A percentile compares a stretch with the other conserved stretches of the same genome.
These are phyloP conservation scores for Cladorrhinum sp. DNA, from an alignment of 2,329 filamentous ascomycete species.

Conservation along the genomic window DNA sequence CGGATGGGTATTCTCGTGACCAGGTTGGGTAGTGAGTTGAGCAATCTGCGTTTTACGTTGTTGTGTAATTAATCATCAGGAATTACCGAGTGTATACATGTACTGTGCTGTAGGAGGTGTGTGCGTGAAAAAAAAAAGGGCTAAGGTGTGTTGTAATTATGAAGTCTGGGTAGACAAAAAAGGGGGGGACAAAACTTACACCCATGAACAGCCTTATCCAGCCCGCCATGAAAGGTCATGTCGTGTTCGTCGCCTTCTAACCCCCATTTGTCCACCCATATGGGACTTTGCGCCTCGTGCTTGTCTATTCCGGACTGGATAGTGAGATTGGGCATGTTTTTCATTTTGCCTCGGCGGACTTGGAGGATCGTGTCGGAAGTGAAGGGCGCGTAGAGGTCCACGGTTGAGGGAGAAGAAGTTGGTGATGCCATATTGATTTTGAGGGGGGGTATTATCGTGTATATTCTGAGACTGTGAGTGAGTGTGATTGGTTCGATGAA, in stretches of 20 bases:
- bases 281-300: conserved; percentile 38
- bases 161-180: not conserved
- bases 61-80: too few species aligned
- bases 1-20: conserved; percentile 50
- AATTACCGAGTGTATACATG: too few species aligned
- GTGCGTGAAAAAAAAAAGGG: too few species aligned
- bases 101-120: too few species aligned
- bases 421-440: not conserved
- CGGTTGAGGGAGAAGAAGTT: not conserved
- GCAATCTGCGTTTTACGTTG: conserved; percentile 44
- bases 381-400: conserved; percentile 43
- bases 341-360: conserved; percentile 56
- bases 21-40: conserved; percentile 56
- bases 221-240: conserved; percentile 57
- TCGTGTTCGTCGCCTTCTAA: conserved; percentile 61
- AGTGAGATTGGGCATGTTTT: conserved; percentile 49
- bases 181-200: conserved; percentile 38
- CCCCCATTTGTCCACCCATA: conserved; percentile 47
- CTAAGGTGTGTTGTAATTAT: too few species aligned
- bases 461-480: too few species aligned
- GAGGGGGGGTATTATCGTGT: too few species aligned
- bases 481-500: too few species aligned
- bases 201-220: conserved; percentile 61
- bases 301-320: conserved; percentile 59
- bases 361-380: conserved; percentile 51